A percentile compares a stretch with the other conserved stretches of the same genome.
phyloP scores from a whole-genome alignment of 1,139 yeast genomes.

The Trichomonascaceae sp. region DNA sequence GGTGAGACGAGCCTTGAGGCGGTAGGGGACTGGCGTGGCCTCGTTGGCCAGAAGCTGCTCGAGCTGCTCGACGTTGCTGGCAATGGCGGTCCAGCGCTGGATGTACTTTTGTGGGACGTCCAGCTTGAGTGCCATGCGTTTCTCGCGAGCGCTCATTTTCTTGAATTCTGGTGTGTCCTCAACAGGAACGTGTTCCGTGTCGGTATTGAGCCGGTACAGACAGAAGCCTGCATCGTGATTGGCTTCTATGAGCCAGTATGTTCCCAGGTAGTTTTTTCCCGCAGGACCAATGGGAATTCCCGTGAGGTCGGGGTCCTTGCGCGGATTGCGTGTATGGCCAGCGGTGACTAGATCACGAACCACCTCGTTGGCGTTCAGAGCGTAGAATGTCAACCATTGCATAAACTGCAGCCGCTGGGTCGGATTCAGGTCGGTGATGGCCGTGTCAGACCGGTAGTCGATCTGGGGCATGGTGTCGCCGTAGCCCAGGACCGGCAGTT shows the following conservation, averaged over 20 bases:
- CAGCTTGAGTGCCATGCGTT: not conserved
- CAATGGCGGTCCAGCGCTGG: constrained; percentile 22
- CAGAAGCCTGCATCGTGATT: not conserved
- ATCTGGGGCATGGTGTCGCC: constrained; percentile 17
- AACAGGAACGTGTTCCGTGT: not conserved
- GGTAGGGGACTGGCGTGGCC: constrained; percentile 7
- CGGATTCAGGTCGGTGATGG: constrained; percentile 20
- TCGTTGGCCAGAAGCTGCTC: constrained; percentile 12
- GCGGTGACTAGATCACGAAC: constrained; percentile 6
- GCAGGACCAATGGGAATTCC: not conserved
- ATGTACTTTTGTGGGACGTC: not conserved
- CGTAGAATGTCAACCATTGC: constrained; percentile 21
- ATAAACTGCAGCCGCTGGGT: constrained; percentile 20
- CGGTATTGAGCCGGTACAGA: not conserved
- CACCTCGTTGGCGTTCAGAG: constrained; percentile 19
- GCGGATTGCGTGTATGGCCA: not conserved
- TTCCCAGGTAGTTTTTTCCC: not conserved
- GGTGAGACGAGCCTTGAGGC: constrained; percentile 11
- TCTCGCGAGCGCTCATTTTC: not conserved
- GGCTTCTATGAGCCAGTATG: not conserved
- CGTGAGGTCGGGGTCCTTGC: not conserved
- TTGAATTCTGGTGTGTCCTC: not conserved
- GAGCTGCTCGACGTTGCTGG: constrained; percentile 18
- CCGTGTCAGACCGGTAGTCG: constrained; percentile 19
- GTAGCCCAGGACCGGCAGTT: constrained; percentile 16